These are phyloP conservation scores for Austroboletus festivus DNA, from an alignment of 768 basidiomycete species.

Conservation along the genomic window DNA sequence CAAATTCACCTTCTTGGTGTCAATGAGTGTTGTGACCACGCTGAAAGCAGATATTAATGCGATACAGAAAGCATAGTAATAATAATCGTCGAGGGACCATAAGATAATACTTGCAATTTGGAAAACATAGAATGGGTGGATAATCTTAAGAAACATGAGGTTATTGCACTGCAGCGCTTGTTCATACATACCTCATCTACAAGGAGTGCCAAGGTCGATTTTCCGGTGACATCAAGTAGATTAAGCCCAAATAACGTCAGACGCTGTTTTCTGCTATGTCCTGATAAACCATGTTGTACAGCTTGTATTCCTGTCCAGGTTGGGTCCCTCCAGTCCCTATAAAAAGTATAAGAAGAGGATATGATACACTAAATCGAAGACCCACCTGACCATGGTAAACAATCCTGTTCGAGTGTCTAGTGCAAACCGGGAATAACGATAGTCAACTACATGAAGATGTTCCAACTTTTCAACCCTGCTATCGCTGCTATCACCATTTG, in stretches of 20 bases:
- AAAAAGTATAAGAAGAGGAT: conserved; percentile 5
- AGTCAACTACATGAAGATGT: conserved; percentile 72
- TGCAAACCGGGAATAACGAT: conserved; percentile 89
- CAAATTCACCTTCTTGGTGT: conserved; percentile 79
- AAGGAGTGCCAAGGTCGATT: conserved; percentile 71
- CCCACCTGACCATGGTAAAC: conserved; percentile 77
- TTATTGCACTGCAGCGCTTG: neutral
- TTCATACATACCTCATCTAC: conserved; percentile 76
- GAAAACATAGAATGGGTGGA: conserved; percentile 98
- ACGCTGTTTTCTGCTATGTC: conserved; percentile 58
- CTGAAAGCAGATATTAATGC: conserved; percentile 85
- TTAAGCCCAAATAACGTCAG: conserved; percentile 77
- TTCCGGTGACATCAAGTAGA: conserved; percentile 86
- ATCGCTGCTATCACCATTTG: conserved; percentile 31
- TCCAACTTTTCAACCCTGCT: conserved; percentile 40
- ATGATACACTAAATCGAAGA: neutral
- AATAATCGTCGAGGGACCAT: conserved; percentile 95
- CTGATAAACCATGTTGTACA: conserved; percentile 63
- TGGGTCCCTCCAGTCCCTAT: conserved; percentile 88
- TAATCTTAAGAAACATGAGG: conserved; percentile 48
- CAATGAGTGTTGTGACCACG: conserved; percentile 81
- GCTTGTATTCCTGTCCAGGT: conserved; percentile 60
- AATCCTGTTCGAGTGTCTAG: conserved; percentile 81
- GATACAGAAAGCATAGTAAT: conserved; percentile 97
- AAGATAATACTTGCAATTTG: conserved; percentile 93